These are phyloP conservation scores for Colletotrichum sp. DNA, from an alignment of 2,329 filamentous ascomycete species.

Conservation along the genomic window DNA sequence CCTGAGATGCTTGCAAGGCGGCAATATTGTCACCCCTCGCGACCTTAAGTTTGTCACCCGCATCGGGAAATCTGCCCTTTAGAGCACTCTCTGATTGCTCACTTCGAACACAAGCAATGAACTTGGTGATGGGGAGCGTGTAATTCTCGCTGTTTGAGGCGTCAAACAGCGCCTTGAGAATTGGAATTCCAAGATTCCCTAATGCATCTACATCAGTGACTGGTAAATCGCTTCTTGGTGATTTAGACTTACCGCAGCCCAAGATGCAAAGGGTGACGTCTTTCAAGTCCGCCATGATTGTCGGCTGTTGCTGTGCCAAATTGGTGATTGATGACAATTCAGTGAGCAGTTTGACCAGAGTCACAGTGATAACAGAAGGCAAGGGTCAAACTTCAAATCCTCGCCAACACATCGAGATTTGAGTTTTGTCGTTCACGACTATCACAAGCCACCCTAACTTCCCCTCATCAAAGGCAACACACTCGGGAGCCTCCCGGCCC, in stretches of 20 bases:
- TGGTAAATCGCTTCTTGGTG: neutral
- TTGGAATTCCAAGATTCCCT: conserved; percentile 37
- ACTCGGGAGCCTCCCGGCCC: neutral
- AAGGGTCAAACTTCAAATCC: neutral
- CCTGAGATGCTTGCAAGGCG: conserved; percentile 38
- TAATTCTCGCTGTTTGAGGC: neutral
- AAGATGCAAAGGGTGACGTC: conserved; percentile 15
- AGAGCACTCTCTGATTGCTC: conserved; percentile 27
- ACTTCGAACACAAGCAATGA: conserved; percentile 34
- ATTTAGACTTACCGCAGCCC: conserved; percentile 17
- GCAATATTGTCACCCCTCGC: conserved; percentile 36
- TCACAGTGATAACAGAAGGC: neutral
- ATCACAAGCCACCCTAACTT: neutral
- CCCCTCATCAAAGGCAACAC: neutral
- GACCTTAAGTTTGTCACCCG: conserved; percentile 21
- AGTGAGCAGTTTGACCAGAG: neutral
- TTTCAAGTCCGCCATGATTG: neutral
- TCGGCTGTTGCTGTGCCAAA: neutral
- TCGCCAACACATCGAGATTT: neutral
- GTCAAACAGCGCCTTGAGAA: conserved; percentile 27
- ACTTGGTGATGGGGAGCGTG: conserved; percentile 26
- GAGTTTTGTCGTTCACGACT: neutral
- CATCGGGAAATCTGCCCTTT: conserved; percentile 21
- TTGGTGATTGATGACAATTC: neutral
- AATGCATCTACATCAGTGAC: neutral